These are phyloP conservation scores for Omphalea diandra DNA, from an alignment of 441 rosid genomes.

Conservation along the genomic window DNA sequence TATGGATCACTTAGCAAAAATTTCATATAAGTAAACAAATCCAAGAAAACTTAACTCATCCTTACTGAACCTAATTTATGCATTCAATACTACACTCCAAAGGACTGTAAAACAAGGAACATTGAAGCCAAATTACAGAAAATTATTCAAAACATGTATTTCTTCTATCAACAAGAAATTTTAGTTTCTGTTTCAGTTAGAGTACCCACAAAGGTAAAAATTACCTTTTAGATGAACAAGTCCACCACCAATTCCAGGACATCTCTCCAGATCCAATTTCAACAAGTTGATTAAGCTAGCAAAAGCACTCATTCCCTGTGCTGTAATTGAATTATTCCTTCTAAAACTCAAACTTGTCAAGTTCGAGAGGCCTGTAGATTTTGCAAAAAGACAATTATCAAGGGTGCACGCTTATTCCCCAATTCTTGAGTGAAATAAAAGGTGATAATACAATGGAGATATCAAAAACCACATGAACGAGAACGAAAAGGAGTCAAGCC, in stretches of 20 bases:
- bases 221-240: conserved; percentile 73
- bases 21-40: background rate
- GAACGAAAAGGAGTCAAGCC: background rate
- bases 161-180: background rate
- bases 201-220: background rate
- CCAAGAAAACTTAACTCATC: background rate
- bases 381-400: background rate
- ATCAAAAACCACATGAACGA: background rate
- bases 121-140: background rate
- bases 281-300: conserved; percentile 67
- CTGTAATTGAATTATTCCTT: conserved; percentile 61
- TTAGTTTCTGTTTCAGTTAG: background rate
- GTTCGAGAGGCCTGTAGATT: conserved; percentile 64
- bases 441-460: background rate
- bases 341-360: conserved; percentile 74
- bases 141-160: background rate
- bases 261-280: conserved; percentile 84
- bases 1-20: background rate
- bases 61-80: background rate
- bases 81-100: no score
- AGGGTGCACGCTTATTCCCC: no score
- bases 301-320: conserved; percentile 65
- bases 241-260: conserved; percentile 76
- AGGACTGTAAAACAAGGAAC: no score
- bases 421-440: no score